A percentile compares a stretch with the other conserved stretches of the same genome.
Evolutionary conservation across 306 rosid species (phyloP).

Genomic region (Aeschynomene evenia): DNA sequence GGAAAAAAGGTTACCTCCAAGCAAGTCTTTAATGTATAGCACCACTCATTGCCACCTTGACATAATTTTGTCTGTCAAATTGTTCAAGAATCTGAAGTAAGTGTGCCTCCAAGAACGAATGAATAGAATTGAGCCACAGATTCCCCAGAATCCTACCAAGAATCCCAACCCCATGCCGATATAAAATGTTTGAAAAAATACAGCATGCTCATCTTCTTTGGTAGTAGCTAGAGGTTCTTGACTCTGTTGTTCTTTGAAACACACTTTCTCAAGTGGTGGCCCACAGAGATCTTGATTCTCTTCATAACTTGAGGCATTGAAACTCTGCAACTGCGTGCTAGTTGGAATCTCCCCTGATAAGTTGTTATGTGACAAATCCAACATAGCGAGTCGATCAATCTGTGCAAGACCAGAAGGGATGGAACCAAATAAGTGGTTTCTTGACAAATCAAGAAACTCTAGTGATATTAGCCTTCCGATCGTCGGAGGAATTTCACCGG

Average conservation of each 20-base stretch:
- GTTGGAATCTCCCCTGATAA: constrained; percentile 22
- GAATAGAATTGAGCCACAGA: neutral
- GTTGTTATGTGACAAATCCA: constrained; percentile 10
- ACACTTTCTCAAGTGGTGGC: constrained; percentile 2
- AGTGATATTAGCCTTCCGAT: neutral
- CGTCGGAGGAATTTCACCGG: neutral
- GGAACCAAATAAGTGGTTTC: neutral
- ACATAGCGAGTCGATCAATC: constrained; percentile 16
- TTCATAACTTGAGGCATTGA: constrained; percentile 13
- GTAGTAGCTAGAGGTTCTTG: neutral
- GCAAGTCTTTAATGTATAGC: neutral
- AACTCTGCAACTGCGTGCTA: constrained; percentile 20
- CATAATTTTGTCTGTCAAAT: neutral
- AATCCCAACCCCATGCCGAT: neutral
- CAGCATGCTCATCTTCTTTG: neutral
- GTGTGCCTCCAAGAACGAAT: neutral
- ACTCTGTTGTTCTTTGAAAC: neutral
- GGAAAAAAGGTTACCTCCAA: neutral
- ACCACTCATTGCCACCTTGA: neutral
- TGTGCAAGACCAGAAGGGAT: constrained; percentile 18
- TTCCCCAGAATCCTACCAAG: neutral
- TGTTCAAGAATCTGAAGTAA: neutral
- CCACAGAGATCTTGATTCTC: constrained; percentile 26
- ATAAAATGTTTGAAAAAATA: neutral
- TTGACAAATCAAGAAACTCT: constrained; percentile 13